Evolutionary conservation across 495 filamentous ascomycete species (phyloP).

Genomic region (Friedmanniomyces simplex): DNA sequence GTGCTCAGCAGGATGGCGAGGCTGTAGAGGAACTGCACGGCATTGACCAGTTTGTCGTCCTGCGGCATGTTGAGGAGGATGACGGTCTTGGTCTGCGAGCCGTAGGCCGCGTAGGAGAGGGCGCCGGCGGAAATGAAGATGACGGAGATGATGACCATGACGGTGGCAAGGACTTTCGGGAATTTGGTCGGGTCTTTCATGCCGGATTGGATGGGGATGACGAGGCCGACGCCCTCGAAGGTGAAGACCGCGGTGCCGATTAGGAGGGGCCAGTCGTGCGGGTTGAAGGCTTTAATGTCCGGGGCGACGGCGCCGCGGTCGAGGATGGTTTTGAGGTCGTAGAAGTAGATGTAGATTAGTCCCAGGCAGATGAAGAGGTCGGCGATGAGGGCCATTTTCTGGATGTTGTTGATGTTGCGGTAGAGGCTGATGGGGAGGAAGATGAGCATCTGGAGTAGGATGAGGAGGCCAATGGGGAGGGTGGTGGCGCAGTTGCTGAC

Average conservation of each 20-base stretch:
- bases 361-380: constrained; percentile 91
- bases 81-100: constrained; percentile 87
- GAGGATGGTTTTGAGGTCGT: constrained; percentile 76
- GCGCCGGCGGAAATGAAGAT: constrained; percentile 88
- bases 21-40: constrained; percentile 89
- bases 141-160: constrained; percentile 89
- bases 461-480: constrained; percentile 79
- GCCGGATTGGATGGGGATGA: constrained; percentile 95
- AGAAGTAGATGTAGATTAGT: constrained; percentile 90
- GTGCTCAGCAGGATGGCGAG: constrained; percentile 89
- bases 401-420: constrained; percentile 88
- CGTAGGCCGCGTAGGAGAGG: constrained; percentile 90
- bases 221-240: constrained; percentile 95
- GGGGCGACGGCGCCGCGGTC: constrained; percentile 56
- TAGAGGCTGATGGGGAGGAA: constrained; percentile 89
- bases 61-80: constrained; percentile 93
- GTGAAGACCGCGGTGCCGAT: constrained; percentile 99
- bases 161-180: constrained; percentile 67
- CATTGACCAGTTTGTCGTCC: constrained; percentile 91
- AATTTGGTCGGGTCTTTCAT: constrained; percentile 87
- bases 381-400: constrained; percentile 69
- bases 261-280: constrained; percentile 83
- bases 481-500: constrained; percentile 71
- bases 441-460: constrained; percentile 83
- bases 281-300: constrained; percentile 81